phyloP scores from a whole-genome alignment of 805 yeast species.

The Peterozyma toletana region DNA sequence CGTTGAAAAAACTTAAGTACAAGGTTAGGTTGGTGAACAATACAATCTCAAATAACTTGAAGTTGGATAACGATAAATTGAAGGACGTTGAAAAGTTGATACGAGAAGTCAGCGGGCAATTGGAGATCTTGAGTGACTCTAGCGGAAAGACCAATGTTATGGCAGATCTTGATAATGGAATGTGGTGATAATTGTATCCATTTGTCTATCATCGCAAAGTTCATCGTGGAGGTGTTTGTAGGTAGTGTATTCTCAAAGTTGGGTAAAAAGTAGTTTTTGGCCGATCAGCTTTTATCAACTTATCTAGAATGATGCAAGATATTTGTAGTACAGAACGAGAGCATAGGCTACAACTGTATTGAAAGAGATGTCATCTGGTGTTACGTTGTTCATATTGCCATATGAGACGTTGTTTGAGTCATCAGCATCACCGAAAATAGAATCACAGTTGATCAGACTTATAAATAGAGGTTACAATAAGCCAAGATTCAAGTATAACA shows the following conservation, averaged over 20 bases:
- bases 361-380: neutral
- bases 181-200: constrained; percentile 2
- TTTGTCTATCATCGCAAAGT: too few species aligned
- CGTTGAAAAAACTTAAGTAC: constrained; percentile 17
- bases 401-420: constrained; percentile 3
- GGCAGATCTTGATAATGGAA: constrained; percentile 12
- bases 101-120: constrained; percentile 2
- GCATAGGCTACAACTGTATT: too few species aligned
- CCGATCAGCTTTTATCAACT: too few species aligned
- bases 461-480: constrained; percentile 46
- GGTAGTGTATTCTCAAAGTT: neutral
- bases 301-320: too few species aligned
- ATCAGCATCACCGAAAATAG: constrained; percentile 7
- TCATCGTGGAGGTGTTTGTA: too few species aligned
- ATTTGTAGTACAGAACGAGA: too few species aligned
- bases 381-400: constrained; percentile 4
- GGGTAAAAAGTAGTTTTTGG: neutral
- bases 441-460: constrained; percentile 18
- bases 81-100: neutral
- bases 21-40: constrained; percentile 20
- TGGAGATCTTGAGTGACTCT: constrained; percentile 3
- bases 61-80: constrained; percentile 1
- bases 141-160: constrained; percentile 1
- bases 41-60: constrained; percentile 7
- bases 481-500: constrained; percentile 33